Evolutionary conservation across 306 rosid genomes (phyloP).

Genomic region (Lagenaria siceraria): DNA sequence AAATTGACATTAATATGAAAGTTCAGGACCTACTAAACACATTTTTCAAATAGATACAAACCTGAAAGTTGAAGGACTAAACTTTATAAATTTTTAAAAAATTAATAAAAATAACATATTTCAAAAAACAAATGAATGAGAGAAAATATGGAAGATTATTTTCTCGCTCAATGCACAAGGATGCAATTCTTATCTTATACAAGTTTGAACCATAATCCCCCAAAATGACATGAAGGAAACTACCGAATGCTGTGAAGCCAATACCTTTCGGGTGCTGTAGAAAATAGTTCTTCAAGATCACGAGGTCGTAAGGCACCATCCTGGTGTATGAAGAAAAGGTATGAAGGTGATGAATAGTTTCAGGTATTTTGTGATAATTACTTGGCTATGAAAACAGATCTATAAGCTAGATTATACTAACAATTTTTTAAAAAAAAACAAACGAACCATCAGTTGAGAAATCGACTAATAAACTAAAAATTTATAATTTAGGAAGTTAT

Average conservation of each 20-base stretch:
- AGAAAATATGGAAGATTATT: not conserved
- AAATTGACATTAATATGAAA: too few species aligned
- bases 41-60: too few species aligned
- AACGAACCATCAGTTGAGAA: not conserved
- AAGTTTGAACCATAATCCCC: not conserved
- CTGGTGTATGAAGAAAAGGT: slow-evolving; percentile 22
- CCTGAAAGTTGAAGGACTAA: too few species aligned
- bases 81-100: too few species aligned
- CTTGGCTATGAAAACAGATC: not conserved
- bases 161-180: not conserved
- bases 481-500: not conserved
- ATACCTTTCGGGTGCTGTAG: slow-evolving; percentile 95
- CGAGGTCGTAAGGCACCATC: slow-evolving; percentile 79
- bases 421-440: not conserved
- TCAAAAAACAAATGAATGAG: not conserved
- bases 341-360: not conserved
- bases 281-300: slow-evolving; percentile 81
- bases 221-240: not conserved
- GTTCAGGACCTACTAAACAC: too few species aligned
- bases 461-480: not conserved
- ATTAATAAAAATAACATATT: not conserved
- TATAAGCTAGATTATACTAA: not conserved
- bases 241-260: not conserved
- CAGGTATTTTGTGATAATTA: not conserved
- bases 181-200: not conserved